Evolutionary conservation across 139 green algal genomes (phyloP), one percentile per base, ranked within the genome.

Genomic region (Tetraselmis striata): DNA sequence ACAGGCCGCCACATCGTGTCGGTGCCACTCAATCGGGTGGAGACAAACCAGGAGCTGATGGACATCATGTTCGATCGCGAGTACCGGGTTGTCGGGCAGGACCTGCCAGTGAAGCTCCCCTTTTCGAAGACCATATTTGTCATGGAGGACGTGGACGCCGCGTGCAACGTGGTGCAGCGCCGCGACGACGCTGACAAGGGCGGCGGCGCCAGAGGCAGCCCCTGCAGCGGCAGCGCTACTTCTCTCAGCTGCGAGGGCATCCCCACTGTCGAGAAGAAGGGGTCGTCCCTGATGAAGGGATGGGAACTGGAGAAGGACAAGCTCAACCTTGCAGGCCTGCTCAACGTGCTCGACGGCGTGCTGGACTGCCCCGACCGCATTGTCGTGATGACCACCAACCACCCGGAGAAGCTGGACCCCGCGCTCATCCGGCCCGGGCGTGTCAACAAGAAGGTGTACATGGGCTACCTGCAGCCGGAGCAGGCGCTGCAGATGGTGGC

Each of bases 321-420:
- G 76, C 30, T 79, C 1, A 79, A 79, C 30, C 30, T 79, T 27
- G 76, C 45, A 25, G 74, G 74, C 25, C 26, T 77, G 74, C 74
- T 77, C 5, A 29, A 77, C 26, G 74, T 77, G 76, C 76, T 79
- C 23, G 76, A 79, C 76, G 76, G 76, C 5, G 76, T 79, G 29
- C 29, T 79, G 1, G 31, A 31, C 76, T 79, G 76, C 76, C 76
- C 76, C 76, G 32, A 59, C 29, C 76, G 76, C 1, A 79, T 79
- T 27, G 76, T 79, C 28, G 76, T 93, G 74, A 90, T 93, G 86
- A 91, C 89, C 29, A 90, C 86, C 29, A 93, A 93, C 82, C 89
- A 92, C 82, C 89, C 89, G 24, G 84, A 88, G 31, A 88, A 86
- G 67, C 85, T 93, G 31, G 89, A 93, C 81, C 89, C 89, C 29